Base-by-base conservation (phyloP, 1,284 basidiomycete genomes). In the Apiotrichum akiyoshidainum region DNA sequence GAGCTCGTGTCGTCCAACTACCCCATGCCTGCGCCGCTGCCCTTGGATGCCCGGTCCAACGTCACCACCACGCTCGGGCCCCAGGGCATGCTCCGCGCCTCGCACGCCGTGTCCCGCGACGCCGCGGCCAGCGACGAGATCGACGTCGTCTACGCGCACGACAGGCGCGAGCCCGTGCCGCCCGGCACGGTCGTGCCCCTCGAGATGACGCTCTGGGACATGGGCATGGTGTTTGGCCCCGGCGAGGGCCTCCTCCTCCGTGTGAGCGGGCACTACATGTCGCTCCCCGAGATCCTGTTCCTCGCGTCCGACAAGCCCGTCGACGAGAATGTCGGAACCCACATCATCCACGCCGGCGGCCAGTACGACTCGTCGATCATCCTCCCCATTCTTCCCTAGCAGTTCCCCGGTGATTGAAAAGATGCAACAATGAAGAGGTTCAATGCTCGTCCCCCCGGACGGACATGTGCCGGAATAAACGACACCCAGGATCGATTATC, bases 151-250 rank as follows among this genome's bases (percentile, higher is more conserved):
- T 65, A 66, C 42, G 48, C 49, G 26, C 65, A 65, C 60, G 45
- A 64, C 52, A 58, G 58, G 57, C 47, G 62, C 22, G 63, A 68
- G 54, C 60, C 59, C 19, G 60, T 72, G 22, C 46, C 54, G 6
- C 58, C 44, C 17, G 68, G 68, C 42, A 58, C 64, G 50, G 52
- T 69, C 21, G 68, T 69, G 40, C 51, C 59, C 46, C 59, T 70
- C 35, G 66, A 67, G 46, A 70, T 71, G 47, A 65, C 65, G 13
- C 61, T 70, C 48, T 71, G 70, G 70, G 64, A 66, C 19, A 65
- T 65, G 54, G 68, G 66, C 19, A 63, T 66, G 52, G 59, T 61
- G 19, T 67, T 68, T 57, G 63, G 66, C 7, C 59, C 61, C 1
- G 70, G 70, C 46, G 70, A 72, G 58, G 50, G 57, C 5, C 52